Base-by-base conservation (phyloP, 164 flowering plant species). In the Piper longum region DNA sequence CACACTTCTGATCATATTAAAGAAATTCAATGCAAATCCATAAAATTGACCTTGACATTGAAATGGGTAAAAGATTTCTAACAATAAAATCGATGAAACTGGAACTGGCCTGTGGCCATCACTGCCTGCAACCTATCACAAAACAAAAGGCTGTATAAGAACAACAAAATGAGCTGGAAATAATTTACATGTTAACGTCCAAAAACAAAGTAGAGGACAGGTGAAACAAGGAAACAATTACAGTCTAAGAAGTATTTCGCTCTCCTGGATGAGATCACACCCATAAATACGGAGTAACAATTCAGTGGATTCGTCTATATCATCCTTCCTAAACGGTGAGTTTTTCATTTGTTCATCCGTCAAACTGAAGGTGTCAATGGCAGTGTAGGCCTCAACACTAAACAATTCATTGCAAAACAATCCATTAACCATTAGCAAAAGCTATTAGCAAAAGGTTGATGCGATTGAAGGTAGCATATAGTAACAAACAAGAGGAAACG, bases 101-200 rank as follows among this genome's bases (percentile, higher is more conserved):
- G 70, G 70, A 93, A 97, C 74, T 93, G 99, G 9, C 88, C 96
- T 18, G 99, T 88, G 14, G 96, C 99, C 95, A 93, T 90, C n/a
- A 87, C 97, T 16, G 92, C 92, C 74, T 90, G 99, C 45, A 96
- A 95, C 70, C 97, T 89, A 74, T 63, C 55, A 60, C 26, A 59
- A 71, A 64, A 39, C 76, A 79, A 68, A 70, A 56, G 40, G 42
- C 43, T 36, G 39, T 13, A n/a, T 58, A 7, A 26, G 18, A 9
- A 57, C 12, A 56, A 11, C 19, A 19, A 54, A 11, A 57, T 18
- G 41, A 39, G 44, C 8, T 4, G 13, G 40, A 12, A 16, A 17
- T 44, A 12, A 36, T 16, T 48, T 14, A 54, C 26, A 4, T 16
- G 2, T 6, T 48, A 45, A 62, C 63, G 12, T 44, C 4, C 41